Evolutionary conservation across 75 land plant species (phyloP).

Genomic region (Cryptomeria japonica): DNA sequence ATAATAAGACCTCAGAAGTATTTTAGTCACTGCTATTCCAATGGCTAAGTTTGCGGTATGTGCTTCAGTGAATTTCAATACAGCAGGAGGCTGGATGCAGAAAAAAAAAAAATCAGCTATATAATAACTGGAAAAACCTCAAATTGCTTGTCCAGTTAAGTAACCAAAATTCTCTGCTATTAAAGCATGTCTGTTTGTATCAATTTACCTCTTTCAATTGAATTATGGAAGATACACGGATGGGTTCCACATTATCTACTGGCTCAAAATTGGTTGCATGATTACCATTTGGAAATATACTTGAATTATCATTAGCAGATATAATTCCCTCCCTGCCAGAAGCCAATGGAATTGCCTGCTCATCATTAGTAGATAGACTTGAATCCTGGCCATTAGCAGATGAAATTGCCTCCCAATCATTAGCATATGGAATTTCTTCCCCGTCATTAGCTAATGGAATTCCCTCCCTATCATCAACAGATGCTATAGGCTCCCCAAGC

Average conservation of each 20-base stretch:
- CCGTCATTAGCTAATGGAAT: neutral
- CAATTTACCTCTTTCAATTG: constrained; percentile 71
- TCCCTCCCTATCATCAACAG: neutral
- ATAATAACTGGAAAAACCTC: neutral
- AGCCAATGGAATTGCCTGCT: neutral
- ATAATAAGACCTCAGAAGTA: constrained; percentile 85
- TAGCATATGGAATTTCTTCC: neutral
- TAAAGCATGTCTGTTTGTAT: neutral
- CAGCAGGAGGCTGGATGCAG: constrained; percentile 69
- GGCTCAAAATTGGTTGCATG: constrained; percentile 33
- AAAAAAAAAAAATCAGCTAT: neutral
- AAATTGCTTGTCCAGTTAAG: neutral
- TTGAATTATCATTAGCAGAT: constrained; percentile 25
- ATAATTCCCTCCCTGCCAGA: neutral
- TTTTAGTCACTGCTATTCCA: constrained; percentile 69
- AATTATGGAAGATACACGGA: constrained; percentile 37
- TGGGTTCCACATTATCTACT: constrained; percentile 37
- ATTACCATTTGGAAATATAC: constrained; percentile 31
- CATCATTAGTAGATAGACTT: neutral
- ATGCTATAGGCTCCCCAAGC: neutral
- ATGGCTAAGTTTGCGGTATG: constrained; percentile 71
- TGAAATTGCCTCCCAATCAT: neutral
- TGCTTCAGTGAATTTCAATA: constrained; percentile 75
- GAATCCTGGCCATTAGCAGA: neutral
- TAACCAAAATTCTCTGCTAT: neutral